A percentile compares a stretch with the other conserved stretches of the same genome.
phyloP scores from a whole-genome alignment of 257 asterid species.

The Nicotiana tomentosiformis region DNA sequence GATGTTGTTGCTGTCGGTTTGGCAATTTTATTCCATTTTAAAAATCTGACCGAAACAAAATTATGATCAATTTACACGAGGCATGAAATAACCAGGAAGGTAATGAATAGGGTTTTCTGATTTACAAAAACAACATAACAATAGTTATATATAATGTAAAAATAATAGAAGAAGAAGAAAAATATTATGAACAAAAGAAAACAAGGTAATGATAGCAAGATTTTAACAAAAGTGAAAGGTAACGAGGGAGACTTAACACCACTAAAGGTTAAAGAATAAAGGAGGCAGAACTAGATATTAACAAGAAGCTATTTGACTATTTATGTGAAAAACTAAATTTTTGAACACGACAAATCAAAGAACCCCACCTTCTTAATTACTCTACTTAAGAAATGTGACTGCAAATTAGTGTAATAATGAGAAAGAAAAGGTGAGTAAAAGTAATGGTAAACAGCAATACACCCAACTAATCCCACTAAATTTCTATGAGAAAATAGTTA shows the following conservation, averaged over 20 bases:
- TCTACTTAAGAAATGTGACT: background rate
- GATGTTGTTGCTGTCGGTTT: too few relatives aligned
- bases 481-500: background rate
- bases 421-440: background rate
- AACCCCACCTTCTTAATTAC: background rate
- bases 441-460: constrained; percentile 3
- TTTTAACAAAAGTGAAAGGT: constrained; percentile 2
- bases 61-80: too few relatives aligned
- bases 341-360: background rate
- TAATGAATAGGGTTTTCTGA: too few relatives aligned
- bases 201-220: constrained; percentile 9
- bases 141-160: too few relatives aligned
- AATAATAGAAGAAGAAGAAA: too few relatives aligned
- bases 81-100: too few relatives aligned
- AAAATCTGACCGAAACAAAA: too few relatives aligned
- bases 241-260: constrained; percentile 1
- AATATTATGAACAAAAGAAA: background rate
- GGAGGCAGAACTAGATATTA: background rate
- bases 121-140: too few relatives aligned
- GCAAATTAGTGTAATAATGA: background rate
- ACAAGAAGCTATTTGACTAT: background rate
- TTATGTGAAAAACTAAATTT: background rate
- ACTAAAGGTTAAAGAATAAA: background rate
- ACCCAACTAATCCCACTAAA: constrained; percentile 2
- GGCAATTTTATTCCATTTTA: too few relatives aligned